phyloP scores from a whole-genome alignment of 768 basidiomycete genomes.

The Calocybe cyanea region DNA sequence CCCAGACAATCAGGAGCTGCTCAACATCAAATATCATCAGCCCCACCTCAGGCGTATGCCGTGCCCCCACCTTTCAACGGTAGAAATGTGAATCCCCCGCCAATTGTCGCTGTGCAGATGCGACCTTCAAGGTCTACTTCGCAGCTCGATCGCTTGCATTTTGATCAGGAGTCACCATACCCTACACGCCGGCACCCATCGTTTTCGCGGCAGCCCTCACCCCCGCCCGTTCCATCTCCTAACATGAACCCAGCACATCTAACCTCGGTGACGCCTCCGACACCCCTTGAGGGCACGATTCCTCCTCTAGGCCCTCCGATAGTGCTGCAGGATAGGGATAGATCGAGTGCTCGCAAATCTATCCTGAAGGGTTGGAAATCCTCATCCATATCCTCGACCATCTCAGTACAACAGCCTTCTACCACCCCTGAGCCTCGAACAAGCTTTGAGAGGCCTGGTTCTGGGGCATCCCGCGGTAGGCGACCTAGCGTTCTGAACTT shows the following conservation, averaged over 20 bases:
- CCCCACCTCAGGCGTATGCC: neutral
- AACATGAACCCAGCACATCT: slow-evolving; percentile 7
- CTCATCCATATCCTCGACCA: slow-evolving; percentile 36
- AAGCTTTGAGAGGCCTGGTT: slow-evolving; percentile 34
- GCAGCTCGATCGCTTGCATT: slow-evolving; percentile 48
- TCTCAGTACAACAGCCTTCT: slow-evolving; percentile 3
- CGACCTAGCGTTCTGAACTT: slow-evolving; percentile 47
- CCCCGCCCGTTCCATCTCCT: slow-evolving; percentile 30
- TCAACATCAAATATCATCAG: neutral
- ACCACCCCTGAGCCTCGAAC: slow-evolving; percentile 26
- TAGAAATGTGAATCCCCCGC: slow-evolving; percentile 20
- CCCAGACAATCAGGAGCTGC: slow-evolving; percentile 1
- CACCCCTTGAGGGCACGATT: slow-evolving; percentile 6
- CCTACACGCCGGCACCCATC: slow-evolving; percentile 35
- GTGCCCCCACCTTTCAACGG: slow-evolving; percentile 14
- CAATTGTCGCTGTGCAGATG: slow-evolving; percentile 41
- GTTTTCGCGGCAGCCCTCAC: slow-evolving; percentile 18
- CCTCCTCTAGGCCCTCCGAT: slow-evolving; percentile 23
- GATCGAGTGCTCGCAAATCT: slow-evolving; percentile 55
- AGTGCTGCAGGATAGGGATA: slow-evolving; percentile 38
- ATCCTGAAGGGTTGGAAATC: slow-evolving; percentile 68
- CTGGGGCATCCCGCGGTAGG: slow-evolving; percentile 29
- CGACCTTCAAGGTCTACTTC: slow-evolving; percentile 28
- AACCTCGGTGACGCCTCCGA: slow-evolving; percentile 15
- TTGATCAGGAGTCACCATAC: slow-evolving; percentile 74